phyloP scores from a whole-genome alignment of 306 rosid genomes.

The Prunus mume region DNA sequence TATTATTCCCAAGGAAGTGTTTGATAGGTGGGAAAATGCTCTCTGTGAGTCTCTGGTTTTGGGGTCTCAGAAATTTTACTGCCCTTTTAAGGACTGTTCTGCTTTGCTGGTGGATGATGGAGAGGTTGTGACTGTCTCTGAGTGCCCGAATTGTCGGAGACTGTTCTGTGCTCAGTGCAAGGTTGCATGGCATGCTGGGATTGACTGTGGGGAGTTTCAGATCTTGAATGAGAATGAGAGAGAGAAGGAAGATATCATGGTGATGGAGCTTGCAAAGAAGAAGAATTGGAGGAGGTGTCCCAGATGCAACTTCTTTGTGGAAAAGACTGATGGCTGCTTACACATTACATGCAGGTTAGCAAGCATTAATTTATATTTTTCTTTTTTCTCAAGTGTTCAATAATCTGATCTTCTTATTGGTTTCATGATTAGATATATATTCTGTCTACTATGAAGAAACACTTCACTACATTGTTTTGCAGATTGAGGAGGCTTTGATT shows the following conservation, averaged over 20 bases:
- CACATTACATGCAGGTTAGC: conserved; percentile 56
- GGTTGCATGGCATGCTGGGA: conserved; percentile 56
- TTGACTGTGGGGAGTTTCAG: conserved; percentile 44
- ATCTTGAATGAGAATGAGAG: conserved; percentile 14
- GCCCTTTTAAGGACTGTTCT: conserved; percentile 59
- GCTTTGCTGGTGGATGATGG: conserved; percentile 47
- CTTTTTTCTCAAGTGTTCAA: no score
- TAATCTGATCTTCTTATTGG: not conserved
- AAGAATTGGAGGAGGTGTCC: conserved; percentile 57
- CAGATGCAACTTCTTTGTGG: conserved; percentile 47
- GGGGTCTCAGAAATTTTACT: conserved; percentile 37
- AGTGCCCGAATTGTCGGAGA: conserved; percentile 50
- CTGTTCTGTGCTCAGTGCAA: conserved; percentile 60
- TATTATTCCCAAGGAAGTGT: conserved; percentile 41
- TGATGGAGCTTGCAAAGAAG: conserved; percentile 42
- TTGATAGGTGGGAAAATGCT: conserved; percentile 58
- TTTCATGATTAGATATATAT: no score
- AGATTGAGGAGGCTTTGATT: no score
- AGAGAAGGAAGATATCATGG: conserved; percentile 44
- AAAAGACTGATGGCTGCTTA: conserved; percentile 36
- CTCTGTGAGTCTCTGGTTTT: conserved; percentile 45
- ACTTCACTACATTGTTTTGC: no score
- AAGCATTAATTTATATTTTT: not conserved
- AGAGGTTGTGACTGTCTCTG: conserved; percentile 41
- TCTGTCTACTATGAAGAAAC: no score